A percentile compares a stretch with the other conserved stretches of the same genome.
These are phyloP conservation scores for Claviceps paspali DNA, from an alignment of 2,329 filamentous ascomycete species.

Conservation along the genomic window DNA sequence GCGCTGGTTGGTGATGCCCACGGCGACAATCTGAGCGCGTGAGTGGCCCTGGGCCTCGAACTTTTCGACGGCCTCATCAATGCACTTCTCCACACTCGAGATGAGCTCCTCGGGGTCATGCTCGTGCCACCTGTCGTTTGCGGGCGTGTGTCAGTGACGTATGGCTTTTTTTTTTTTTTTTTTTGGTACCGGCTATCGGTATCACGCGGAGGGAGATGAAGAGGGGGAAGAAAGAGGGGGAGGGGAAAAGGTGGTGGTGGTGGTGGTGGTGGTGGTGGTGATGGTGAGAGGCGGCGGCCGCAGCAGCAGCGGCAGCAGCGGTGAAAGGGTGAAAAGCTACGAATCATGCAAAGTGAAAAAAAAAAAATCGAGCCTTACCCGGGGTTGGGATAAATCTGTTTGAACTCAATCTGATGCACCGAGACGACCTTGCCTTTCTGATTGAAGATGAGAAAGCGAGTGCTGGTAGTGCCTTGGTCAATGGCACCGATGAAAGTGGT, in stretches of 20 bases:
- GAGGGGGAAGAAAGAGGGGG: too few relatives aligned
- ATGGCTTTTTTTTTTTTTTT: too few relatives aligned
- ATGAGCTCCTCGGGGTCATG: conserved; percentile 66
- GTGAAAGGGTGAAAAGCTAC: too few relatives aligned
- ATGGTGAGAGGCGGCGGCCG: too few relatives aligned
- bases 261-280: too few relatives aligned
- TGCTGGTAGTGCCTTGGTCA: conserved; percentile 67
- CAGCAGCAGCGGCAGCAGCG: too few relatives aligned
- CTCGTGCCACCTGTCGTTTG: conserved; percentile 63
- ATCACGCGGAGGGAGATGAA: too few relatives aligned
- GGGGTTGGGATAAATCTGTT: conserved; percentile 57
- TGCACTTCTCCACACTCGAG: conserved; percentile 57
- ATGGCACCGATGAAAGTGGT: conserved; percentile 55
- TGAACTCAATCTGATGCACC: conserved; percentile 61
- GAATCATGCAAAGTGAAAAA: too few relatives aligned
- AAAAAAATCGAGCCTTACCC: conserved; percentile 34
- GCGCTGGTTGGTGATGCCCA: conserved; percentile 73
- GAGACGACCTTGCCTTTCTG: conserved; percentile 52
- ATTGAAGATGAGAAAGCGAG: conserved; percentile 67
- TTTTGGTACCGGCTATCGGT: too few relatives aligned
- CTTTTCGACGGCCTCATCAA: conserved; percentile 54
- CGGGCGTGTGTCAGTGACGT: conserved; percentile 2
- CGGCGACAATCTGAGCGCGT: conserved; percentile 51
- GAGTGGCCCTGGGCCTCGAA: conserved; percentile 56
- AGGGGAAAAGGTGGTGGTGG: too few relatives aligned